Conservation (phyloP, 495 filamentous ascomycete genomes). For the Lasiosphaeria hispida region DNA sequence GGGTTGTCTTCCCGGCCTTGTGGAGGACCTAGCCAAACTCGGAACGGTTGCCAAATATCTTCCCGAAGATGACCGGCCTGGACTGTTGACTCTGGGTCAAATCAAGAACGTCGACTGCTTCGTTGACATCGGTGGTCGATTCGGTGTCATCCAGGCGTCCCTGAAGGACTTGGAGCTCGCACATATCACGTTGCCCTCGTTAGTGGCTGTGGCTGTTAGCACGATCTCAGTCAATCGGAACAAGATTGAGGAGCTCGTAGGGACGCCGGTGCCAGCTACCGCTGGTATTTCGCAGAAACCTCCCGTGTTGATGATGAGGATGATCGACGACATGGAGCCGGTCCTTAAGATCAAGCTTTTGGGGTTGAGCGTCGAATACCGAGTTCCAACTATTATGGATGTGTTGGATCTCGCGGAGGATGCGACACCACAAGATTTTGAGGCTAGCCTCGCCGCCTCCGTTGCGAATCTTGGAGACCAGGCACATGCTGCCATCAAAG, state of each 20-base stretch:
- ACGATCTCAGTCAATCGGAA: conserved; percentile 61
- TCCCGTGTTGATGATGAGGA: conserved; percentile 58
- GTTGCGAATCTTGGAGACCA: conserved; percentile 72
- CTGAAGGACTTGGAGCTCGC: conserved; percentile 66
- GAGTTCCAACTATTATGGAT: conserved; percentile 74
- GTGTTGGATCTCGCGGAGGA: conserved; percentile 67
- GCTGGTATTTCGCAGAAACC: conserved; percentile 42
- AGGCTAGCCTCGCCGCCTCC: conserved; percentile 72
- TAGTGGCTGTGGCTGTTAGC: conserved; percentile 72
- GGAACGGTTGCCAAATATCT: conserved; percentile 91
- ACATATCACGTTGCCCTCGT: conserved; percentile 78
- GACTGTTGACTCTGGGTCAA: conserved; percentile 71
- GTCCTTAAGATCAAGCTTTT: conserved; percentile 82
- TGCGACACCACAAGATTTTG: conserved; percentile 68
- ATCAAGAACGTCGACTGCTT: conserved; percentile 59
- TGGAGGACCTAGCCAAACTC: conserved; percentile 73
- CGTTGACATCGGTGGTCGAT: conserved; percentile 57
- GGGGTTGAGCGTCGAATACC: conserved; percentile 80
- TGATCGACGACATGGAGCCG: conserved; percentile 93
- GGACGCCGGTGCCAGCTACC: conserved; percentile 23
- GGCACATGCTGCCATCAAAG: conserved; percentile 43
- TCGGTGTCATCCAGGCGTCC: conserved; percentile 61
- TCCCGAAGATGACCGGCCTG: conserved; percentile 92
- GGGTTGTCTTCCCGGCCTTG: conserved; percentile 62
- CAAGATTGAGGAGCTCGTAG: conserved; percentile 63